A percentile compares a stretch with the other conserved stretches of the same genome.
Conservation (phyloP, 1,139 yeast genomes). For the Protomyces macrosporus region DNA sequence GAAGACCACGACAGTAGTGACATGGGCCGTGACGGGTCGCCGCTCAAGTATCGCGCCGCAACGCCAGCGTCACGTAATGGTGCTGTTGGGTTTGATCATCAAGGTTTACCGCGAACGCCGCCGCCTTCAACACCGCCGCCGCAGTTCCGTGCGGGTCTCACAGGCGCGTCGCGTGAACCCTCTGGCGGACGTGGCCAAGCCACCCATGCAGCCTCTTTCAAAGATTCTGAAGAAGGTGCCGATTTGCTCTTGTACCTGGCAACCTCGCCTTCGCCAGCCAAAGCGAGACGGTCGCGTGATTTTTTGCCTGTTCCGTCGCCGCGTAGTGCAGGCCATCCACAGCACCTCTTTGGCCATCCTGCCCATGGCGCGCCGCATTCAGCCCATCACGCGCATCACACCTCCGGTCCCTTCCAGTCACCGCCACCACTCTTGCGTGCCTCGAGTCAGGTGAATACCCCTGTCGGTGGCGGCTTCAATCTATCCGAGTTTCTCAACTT, state of each 20-base stretch:
- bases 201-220: neutral
- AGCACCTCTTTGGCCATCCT: too few relatives aligned
- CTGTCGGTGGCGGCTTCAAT: constrained; percentile 57
- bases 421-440: constrained; percentile 15
- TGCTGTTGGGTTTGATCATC: neutral
- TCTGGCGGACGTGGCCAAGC: neutral
- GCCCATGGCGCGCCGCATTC: too few relatives aligned
- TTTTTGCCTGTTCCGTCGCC: constrained; percentile 23
- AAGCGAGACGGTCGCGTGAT: constrained; percentile 8
- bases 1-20: neutral
- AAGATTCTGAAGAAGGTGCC: constrained; percentile 61
- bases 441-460: constrained; percentile 36
- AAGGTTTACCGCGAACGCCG: constrained; percentile 7
- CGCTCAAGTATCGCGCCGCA: constrained; percentile 14
- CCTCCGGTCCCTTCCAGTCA: constrained; percentile 16
- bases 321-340: constrained; percentile 6
- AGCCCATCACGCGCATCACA: neutral
- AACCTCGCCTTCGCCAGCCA: constrained; percentile 75
- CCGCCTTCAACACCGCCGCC: constrained; percentile 25
- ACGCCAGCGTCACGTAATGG: neutral
- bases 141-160: neutral
- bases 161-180: neutral
- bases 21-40: constrained; percentile 1
- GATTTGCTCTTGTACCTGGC: constrained; percentile 75
- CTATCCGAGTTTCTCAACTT: constrained; percentile 77